Conservation (phyloP, 1,284 basidiomycete species). For the Microbotryum silenes-acaulis region DNA sequence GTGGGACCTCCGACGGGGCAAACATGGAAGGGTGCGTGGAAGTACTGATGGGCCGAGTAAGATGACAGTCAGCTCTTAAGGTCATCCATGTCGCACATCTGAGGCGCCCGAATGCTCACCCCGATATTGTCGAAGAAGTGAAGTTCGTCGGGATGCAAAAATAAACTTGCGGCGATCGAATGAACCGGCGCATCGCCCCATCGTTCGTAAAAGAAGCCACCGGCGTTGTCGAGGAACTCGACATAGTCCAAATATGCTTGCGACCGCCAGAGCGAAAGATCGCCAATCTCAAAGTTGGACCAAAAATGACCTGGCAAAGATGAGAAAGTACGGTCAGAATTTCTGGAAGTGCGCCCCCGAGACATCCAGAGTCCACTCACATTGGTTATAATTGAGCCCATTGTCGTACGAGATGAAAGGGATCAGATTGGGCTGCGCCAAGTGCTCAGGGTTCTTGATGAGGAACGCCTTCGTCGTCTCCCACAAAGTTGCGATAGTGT, state of each 20-base stretch:
- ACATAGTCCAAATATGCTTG: constrained; percentile 72
- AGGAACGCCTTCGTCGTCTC: constrained; percentile 50
- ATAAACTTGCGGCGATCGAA: constrained; percentile 68
- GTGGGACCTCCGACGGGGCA: too few species aligned
- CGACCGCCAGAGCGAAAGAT: constrained; percentile 63
- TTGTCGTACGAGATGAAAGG: constrained; percentile 63
- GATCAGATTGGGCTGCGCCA: constrained; percentile 64
- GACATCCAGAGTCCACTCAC: constrained; percentile 34
- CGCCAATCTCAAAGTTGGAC: constrained; percentile 64
- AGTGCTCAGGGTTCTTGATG: constrained; percentile 55
- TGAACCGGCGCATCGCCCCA: constrained; percentile 69
- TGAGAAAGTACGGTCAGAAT: too few species aligned
- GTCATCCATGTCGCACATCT: too few species aligned
- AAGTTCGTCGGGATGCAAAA: constrained; percentile 53
- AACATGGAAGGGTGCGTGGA: too few species aligned
- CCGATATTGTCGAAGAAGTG: constrained; percentile 35
- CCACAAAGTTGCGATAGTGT: constrained; percentile 74
- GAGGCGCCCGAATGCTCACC: constrained; percentile 30
- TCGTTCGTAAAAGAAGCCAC: constrained; percentile 66
- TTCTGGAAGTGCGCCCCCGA: too few species aligned
- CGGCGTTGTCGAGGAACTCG: constrained; percentile 58
- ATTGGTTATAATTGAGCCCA: constrained; percentile 64
- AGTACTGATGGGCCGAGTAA: too few species aligned
- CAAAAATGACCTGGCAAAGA: constrained; percentile 42
- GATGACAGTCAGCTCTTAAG: too few species aligned